Base-by-base conservation (phyloP, 2,329 filamentous ascomycete species). In the Pseudocercospora fijiensis region DNA sequence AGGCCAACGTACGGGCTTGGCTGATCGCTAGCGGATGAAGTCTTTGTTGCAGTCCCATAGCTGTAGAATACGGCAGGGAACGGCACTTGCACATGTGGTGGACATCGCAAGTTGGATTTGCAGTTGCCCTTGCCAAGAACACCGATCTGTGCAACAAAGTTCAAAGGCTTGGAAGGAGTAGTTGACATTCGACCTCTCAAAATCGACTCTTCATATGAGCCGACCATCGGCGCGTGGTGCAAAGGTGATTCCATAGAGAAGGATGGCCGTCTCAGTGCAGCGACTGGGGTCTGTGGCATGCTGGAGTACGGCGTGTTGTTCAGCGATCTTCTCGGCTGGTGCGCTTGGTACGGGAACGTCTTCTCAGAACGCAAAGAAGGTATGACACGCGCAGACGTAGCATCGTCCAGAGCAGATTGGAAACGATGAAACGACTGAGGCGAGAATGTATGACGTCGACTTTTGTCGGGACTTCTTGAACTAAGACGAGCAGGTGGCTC, bases 41-140 rank as follows among this genome's bases (percentile, higher is more conserved):
- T 84, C 69, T 85, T 82, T 1, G 83, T 84, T 0, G 88, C 89
- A 58, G 83, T 88, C 20, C 87, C 86, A 75, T 97, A 97, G 78
- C 90, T 96, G 80, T 98, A 99, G 73, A 97, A 99, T 0, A 98
- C 94, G 1, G 94, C 95, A 1, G 92, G 91, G 72, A 98, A 98
- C 0, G 92, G 89, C 3, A 99, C 81, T 0, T 90, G 94, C 61
- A 97, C 91, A 76, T 99, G 95, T 7, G 92, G 83, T 1, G 95
- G 95, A 73, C 95, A 98, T 64, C 87, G 87, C 18, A 98, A 82
- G 70, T 85, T 93, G 1, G 91, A 79, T 76, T 93, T 96, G 81
- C 94, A 97, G 70, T 94, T 90, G 7, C 93, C 93, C 70, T 89
- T 88, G 9, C 93, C 95, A 16, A 98, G 81, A 0, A 98, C 95